A percentile compares a stretch with the other conserved stretches of the same genome.
phyloP scores from a whole-genome alignment of 2,329 filamentous ascomycete genomes.

The Nannizziopsis arthrosporioides region DNA sequence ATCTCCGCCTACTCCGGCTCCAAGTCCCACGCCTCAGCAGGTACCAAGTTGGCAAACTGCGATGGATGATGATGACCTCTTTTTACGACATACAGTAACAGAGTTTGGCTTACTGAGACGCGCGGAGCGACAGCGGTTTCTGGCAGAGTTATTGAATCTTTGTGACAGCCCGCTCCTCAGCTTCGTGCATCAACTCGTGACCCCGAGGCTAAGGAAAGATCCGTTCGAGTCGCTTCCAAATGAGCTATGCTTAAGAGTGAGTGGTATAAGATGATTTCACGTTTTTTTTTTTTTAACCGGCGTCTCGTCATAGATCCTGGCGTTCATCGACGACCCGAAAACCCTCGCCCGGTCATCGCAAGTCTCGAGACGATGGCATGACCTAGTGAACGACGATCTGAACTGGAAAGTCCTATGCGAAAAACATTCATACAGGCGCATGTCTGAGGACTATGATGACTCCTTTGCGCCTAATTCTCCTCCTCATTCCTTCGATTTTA shows the following conservation, averaged over 20 bases:
- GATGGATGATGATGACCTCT: constrained; percentile 64
- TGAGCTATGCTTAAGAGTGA: constrained; percentile 78
- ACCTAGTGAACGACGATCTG: constrained; percentile 88
- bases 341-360: constrained; percentile 87
- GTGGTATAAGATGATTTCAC: constrained; percentile 22
- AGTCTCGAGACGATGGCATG: constrained; percentile 89
- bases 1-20: constrained; percentile 56
- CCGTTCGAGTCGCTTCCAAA: constrained; percentile 86
- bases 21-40: constrained; percentile 53
- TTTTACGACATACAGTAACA: constrained; percentile 64
- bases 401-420: constrained; percentile 97
- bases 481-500: not conserved
- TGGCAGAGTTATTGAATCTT: constrained; percentile 81
- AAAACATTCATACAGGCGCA: constrained; percentile 73
- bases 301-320: constrained; percentile 55
- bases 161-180: constrained; percentile 92
- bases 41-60: constrained; percentile 39
- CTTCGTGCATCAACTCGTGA: constrained; percentile 93
- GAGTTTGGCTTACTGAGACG: constrained; percentile 69
- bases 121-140: constrained; percentile 63
- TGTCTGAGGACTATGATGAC: constrained; percentile 38
- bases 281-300: constrained; percentile 1
- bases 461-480: constrained; percentile 39
- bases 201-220: constrained; percentile 87
- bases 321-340: constrained; percentile 93